Evolutionary conservation across 73 alveolate genomes (phyloP).

Genomic region (Blepharisma stoltei): DNA sequence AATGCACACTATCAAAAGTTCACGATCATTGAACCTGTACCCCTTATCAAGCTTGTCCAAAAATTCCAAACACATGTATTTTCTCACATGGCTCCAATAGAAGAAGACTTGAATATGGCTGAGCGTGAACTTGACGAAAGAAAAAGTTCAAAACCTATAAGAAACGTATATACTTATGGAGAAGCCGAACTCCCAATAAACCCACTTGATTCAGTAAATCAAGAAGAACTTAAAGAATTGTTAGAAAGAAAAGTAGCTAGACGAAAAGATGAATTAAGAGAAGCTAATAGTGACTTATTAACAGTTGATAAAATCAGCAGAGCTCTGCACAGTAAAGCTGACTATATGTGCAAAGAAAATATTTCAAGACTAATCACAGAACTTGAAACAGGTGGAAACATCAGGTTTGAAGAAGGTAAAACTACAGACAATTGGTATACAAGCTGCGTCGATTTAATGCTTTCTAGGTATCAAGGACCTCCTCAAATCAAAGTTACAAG

Average conservation of each 20-base stretch:
- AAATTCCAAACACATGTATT: not conserved
- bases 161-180: constrained; percentile 34
- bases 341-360: not conserved
- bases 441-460: constrained; percentile 55
- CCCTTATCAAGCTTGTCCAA: not conserved
- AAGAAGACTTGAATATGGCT: not conserved
- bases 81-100: not conserved
- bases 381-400: constrained; percentile 90
- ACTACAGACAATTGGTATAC: constrained; percentile 61
- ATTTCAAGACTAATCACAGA: constrained; percentile 62
- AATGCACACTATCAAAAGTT: no score
- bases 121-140: not conserved
- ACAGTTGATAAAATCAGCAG: constrained; percentile 20
- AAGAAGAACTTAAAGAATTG: constrained; percentile 40
- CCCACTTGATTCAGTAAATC: constrained; percentile 13
- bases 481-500: constrained; percentile 47
- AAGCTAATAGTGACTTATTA: constrained; percentile 31
- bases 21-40: no score
- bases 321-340: not conserved
- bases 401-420: constrained; percentile 69
- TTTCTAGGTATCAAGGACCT: constrained; percentile 53
- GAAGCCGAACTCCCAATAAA: not conserved
- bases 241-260: constrained; percentile 26
- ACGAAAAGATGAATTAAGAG: constrained; percentile 33
- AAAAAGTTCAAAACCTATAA: not conserved